Base-by-base conservation (phyloP, 2,329 filamentous ascomycete species). In the Neurospora sp. region DNA sequence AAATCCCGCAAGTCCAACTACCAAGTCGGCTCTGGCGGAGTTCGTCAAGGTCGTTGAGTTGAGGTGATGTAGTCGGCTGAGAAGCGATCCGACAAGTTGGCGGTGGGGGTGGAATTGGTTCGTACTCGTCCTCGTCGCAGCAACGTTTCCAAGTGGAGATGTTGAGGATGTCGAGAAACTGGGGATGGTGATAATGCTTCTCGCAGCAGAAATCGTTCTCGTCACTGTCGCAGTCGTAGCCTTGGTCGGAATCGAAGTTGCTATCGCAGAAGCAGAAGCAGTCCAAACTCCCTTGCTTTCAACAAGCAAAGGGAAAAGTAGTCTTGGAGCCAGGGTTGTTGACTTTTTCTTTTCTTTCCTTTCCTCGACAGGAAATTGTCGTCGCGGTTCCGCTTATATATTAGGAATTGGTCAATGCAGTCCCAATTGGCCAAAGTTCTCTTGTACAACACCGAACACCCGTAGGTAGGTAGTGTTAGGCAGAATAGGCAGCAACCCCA, bases 321-420 rank as follows among this genome's bases (percentile, higher is more conserved):
- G 36, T 43, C 69, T 68, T 38, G 69, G 66, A 52, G 69, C 69
- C 69, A 70, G 46, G 41, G 15, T 70, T 17, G 69, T 46, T 12
- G 19, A 68, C 43, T 8, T 41, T 43, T 57, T 5, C 17, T 2
- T 57, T 8, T 52, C 19, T 52, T 10, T 52, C 8, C n/a, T 52
- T n/a, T 17, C 17, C 39, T 15, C 33, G 33, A 36, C 33, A 36
- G 33, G 33, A 36, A 36, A 36, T 36, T 12, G 37, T 38, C 10
- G 37, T 15, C 38, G 38, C 38, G 11, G 38, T 39, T 39, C 38
- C 38, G 12, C 4, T 39, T 39, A 39, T 39, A 39, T 39, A 39
- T 4, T 11, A 11, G 3, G 38, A 39, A 39, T 5, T 12, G 38
- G 11, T 5, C 38, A 39, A 12, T 39, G 38, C 38, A 39, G 11